Conservation (phyloP, 495 filamentous ascomycete genomes). For the Penicillium maclennaniae region DNA sequence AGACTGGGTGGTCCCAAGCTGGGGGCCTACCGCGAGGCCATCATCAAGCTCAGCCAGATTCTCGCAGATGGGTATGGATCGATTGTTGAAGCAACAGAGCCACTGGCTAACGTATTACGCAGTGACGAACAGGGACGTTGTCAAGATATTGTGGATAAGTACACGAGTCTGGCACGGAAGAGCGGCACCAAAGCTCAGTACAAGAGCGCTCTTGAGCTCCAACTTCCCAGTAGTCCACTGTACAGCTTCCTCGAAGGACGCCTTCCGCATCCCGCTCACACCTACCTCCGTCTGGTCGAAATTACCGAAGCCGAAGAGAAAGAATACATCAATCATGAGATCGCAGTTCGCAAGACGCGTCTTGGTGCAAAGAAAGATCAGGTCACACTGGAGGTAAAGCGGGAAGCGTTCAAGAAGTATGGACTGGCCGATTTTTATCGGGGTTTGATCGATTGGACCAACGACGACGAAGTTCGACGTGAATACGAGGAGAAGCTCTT, state of each 20-base stretch:
- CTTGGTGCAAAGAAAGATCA: conserved; percentile 79
- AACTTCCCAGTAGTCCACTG: conserved; percentile 72
- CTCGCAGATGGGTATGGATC: conserved; percentile 59
- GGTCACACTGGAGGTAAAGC: conserved; percentile 80
- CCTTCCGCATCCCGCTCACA: conserved; percentile 72
- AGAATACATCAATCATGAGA: conserved; percentile 84
- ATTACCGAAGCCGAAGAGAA: conserved; percentile 84
- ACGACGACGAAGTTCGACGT: conserved; percentile 78
- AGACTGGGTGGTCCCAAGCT: conserved; percentile 65
- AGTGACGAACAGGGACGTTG: conserved; percentile 66
- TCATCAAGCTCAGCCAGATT: conserved; percentile 67
- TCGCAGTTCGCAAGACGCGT: conserved; percentile 82
- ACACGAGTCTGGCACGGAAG: conserved; percentile 62
- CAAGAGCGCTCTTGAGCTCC: conserved; percentile 65
- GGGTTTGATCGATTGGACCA: conserved; percentile 82
- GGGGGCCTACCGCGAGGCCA: conserved; percentile 68
- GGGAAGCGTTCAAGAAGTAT: conserved; percentile 71
- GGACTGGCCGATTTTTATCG: conserved; percentile 70
- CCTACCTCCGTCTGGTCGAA: conserved; percentile 80
- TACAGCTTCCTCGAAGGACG: conserved; percentile 84
- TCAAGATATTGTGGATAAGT: conserved; percentile 78
- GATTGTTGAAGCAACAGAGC: not conserved
- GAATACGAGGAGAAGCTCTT: conserved; percentile 87
- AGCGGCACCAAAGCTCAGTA: conserved; percentile 69
- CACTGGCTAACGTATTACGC: not conserved